Base-by-base conservation (phyloP, 768 basidiomycete genomes). In the Pseudohyphozyma bogoriensis region DNA sequence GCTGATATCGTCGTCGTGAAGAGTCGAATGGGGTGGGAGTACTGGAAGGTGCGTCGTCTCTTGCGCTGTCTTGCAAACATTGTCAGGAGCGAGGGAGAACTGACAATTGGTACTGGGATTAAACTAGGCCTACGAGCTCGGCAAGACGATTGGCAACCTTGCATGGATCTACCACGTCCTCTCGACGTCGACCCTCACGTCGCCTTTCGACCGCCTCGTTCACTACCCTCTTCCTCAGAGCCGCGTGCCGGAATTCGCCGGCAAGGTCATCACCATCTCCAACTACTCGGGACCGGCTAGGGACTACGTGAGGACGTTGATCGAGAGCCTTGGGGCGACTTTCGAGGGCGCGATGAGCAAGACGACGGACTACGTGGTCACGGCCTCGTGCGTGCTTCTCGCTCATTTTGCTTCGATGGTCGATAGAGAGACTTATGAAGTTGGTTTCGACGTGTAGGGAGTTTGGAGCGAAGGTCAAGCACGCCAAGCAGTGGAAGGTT, bases 281-380 rank as follows among this genome's bases (percentile, higher is more conserved):
- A 92, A 92, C 70, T 93, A 91, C 71, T 86, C 87, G 0, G 90
- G 91, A 3, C 82, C 84, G 39, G 80, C 86, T 9, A 79, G 90
- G 3, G 90, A 93, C 55, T 92, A 92, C 69, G 78, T 96, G 53
- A 89, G 89, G 75, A 83, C 82, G 63, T 76, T 96, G 20, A 86
- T 96, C 53, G 75, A 75, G 8, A 74, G 81, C 7, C 82, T 88
- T 79, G 91, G 89, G 2, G 89, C 81, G 1, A 78, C 74, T 31
- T 92, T 89, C 68, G 89, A 88, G 3, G 82, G 89, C 0, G 86
- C 81, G 51, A 86, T 96, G 85, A 80, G 82, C 0, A 80, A 79
- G 13, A 75, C 76, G 26, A 93, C 89, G 68, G 89, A 85, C 6
- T 82, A 83, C 42, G 81, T 95, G 37, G 80, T 96, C 31, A 87